Conservation (phyloP, 768 basidiomycete species). For the Kwoniella europaea region DNA sequence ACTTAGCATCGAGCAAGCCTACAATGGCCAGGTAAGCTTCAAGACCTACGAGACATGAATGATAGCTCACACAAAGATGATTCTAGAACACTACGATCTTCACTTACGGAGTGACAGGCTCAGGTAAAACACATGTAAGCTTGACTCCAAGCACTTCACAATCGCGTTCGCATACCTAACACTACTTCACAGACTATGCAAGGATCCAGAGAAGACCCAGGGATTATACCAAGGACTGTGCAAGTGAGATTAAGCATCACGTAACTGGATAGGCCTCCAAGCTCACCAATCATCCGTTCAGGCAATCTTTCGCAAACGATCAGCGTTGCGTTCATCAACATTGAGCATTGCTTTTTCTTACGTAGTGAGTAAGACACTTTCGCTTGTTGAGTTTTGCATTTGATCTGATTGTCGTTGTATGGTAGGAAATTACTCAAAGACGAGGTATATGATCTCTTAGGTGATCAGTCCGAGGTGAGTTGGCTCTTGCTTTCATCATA, state of each 20-base stretch:
- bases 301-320: constrained; percentile 50
- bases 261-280: background rate
- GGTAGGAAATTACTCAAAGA: constrained; percentile 86
- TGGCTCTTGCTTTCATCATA: background rate
- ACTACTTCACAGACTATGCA: constrained; percentile 75
- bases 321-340: constrained; percentile 53
- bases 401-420: too few species aligned
- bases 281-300: background rate
- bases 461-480: constrained; percentile 29
- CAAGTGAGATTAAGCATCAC: constrained; percentile 60
- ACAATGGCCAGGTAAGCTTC: constrained; percentile 68
- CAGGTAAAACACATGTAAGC: constrained; percentile 71
- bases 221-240: constrained; percentile 83
- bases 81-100: constrained; percentile 80
- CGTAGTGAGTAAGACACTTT: constrained; percentile 48
- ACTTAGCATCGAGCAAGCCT: constrained; percentile 69
- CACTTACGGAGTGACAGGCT: constrained; percentile 88
- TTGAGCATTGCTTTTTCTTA: constrained; percentile 69
- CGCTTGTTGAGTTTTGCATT: constrained; percentile 3
- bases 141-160: background rate
- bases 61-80: background rate
- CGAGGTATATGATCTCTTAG: constrained; percentile 85
- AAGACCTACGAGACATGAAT: too few species aligned
- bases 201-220: constrained; percentile 72
- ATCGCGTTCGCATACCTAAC: background rate